Conservation (phyloP, 1,139 yeast genomes). For the Zygoascus meyerae region DNA sequence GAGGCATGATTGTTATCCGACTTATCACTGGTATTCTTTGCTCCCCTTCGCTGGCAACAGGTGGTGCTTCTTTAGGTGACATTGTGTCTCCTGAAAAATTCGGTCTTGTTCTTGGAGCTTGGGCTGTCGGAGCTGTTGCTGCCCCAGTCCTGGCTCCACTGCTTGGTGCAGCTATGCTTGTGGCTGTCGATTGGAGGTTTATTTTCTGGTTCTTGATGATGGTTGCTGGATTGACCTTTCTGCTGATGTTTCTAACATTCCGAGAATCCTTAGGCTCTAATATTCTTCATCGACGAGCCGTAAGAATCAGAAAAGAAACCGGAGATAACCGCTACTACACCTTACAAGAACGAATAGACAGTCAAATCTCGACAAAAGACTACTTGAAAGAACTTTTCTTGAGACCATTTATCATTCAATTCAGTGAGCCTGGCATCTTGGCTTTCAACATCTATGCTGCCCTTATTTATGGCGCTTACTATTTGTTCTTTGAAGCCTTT, state of each 20-base stretch:
- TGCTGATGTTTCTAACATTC: conserved; percentile 36
- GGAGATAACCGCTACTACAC: conserved; percentile 40
- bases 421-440: conserved; percentile 34
- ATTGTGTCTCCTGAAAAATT: conserved; percentile 20
- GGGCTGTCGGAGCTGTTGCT: conserved; percentile 49
- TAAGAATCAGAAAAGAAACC: conserved; percentile 42
- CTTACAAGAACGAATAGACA: conserved; percentile 19
- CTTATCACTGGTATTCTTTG: conserved; percentile 77
- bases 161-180: conserved; percentile 53
- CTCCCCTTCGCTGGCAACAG: conserved; percentile 80
- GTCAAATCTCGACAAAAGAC: background rate
- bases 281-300: conserved; percentile 44
- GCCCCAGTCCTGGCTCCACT: conserved; percentile 67
- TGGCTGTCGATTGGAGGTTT: conserved; percentile 37
- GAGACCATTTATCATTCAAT: conserved; percentile 40
- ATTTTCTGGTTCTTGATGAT: conserved; percentile 44
- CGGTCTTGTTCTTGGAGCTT: conserved; percentile 36
- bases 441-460: conserved; percentile 44
- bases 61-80: conserved; percentile 82
- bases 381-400: conserved; percentile 40
- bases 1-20: conserved; percentile 51
- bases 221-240: conserved; percentile 36
- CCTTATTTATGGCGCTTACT: conserved; percentile 48
- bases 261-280: conserved; percentile 50
- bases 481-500: conserved; percentile 57